Percentiles rank a stretch among this genome's conserved stretches.
Evolutionary conservation across 2,329 filamentous ascomycete species (phyloP).

Genomic region (Xylaria sp.): DNA sequence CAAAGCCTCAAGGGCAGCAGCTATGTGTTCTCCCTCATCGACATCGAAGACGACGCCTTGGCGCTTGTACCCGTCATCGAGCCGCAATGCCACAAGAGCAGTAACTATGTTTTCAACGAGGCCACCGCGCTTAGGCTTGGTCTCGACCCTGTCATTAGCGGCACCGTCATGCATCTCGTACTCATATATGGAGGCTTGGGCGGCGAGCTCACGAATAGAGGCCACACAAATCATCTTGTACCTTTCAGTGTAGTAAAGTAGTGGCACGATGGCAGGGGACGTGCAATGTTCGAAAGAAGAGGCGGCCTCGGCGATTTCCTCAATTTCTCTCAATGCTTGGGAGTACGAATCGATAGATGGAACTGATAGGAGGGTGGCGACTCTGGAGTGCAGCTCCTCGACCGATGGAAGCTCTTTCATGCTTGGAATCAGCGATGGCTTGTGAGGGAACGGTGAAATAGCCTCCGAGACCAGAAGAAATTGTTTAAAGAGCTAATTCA

Average conservation of each 20-base stretch:
- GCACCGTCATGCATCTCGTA: slow-evolving; percentile 14
- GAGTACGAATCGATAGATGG: slow-evolving; percentile 18
- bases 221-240: background rate
- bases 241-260: background rate
- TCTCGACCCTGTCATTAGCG: background rate
- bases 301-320: slow-evolving; percentile 13
- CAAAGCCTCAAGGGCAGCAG: slow-evolving; percentile 20
- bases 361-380: background rate
- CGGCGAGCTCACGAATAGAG: background rate
- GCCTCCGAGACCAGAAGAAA: background rate
- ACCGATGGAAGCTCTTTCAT: slow-evolving; percentile 1
- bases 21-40: slow-evolving; percentile 20
- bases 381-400: background rate
- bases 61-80: background rate
- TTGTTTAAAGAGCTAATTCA: background rate
- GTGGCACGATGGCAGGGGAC: background rate
- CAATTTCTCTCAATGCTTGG: background rate
- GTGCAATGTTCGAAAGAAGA: background rate
- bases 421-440: background rate
- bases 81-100: slow-evolving; percentile 21
- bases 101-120: background rate
- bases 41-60: background rate
- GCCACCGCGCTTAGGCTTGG: background rate
- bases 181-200: background rate
- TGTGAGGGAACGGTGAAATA: background rate